Percentiles rank a stretch among this genome's conserved stretches.
Conservation (phyloP, 2,329 filamentous ascomycete genomes). For the Dothistroma septosporum region DNA sequence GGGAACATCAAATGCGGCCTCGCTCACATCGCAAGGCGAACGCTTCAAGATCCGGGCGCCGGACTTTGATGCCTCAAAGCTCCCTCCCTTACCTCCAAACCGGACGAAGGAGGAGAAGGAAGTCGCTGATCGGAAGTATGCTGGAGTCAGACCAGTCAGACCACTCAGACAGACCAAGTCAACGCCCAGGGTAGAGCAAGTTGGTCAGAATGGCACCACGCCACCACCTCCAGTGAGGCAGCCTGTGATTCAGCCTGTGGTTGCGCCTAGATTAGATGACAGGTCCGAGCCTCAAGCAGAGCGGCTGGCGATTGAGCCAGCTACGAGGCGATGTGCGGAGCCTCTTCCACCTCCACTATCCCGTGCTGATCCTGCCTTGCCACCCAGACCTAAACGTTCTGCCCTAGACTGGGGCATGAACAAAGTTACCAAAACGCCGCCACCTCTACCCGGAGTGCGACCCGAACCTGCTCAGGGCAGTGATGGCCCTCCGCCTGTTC, state of each 20-base stretch:
- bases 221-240: constrained; percentile 21
- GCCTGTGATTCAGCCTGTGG: constrained; percentile 12
- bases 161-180: constrained; percentile 25
- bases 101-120: constrained; percentile 42
- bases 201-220: constrained; percentile 25
- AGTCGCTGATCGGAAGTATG: constrained; percentile 26
- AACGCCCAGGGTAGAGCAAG: constrained; percentile 22
- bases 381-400: constrained; percentile 27
- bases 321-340: constrained; percentile 18
- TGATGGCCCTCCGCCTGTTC: constrained; percentile 49
- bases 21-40: constrained; percentile 26
- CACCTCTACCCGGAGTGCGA: constrained; percentile 11
- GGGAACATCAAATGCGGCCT: constrained; percentile 41
- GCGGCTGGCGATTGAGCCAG: constrained; percentile 6
- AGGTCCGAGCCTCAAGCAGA: constrained; percentile 8
- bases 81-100: constrained; percentile 55
- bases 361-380: constrained; percentile 16
- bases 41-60: constrained; percentile 41
- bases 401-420: constrained; percentile 29
- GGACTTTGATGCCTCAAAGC: constrained; percentile 51
- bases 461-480: constrained; percentile 15
- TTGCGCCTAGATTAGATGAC: constrained; percentile 1
- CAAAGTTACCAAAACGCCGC: constrained; percentile 16
- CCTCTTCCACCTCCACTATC: constrained; percentile 15
- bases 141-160: constrained; percentile 15